Evolutionary conservation across 1,284 basidiomycete genomes (phyloP).

Genomic region (Tylopilus sp.): DNA sequence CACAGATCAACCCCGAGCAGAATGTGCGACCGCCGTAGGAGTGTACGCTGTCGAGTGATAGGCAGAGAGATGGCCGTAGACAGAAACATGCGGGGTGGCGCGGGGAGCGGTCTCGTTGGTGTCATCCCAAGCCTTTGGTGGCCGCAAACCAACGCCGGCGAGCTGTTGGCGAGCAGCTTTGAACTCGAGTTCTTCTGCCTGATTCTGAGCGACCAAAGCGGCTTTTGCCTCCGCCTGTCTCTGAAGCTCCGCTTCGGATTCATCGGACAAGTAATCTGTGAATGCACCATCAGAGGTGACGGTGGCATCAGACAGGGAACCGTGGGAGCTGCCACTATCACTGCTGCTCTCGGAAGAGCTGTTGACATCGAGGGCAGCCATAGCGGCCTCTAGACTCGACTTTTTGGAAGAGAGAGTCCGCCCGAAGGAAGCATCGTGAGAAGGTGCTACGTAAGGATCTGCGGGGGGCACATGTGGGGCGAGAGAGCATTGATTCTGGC

Average conservation of each 20-base stretch:
- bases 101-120: constrained; percentile 41
- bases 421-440: constrained; percentile 22
- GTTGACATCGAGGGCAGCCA: constrained; percentile 38
- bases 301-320: constrained; percentile 63
- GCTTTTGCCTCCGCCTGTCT: constrained; percentile 75
- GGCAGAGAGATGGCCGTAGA: constrained; percentile 29
- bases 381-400: constrained; percentile 33
- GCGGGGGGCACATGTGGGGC: constrained; percentile 14
- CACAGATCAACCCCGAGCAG: constrained; percentile 28
- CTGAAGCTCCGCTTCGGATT: constrained; percentile 78
- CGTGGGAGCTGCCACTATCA: constrained; percentile 54
- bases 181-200: constrained; percentile 75
- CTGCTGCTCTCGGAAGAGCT: constrained; percentile 44
- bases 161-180: constrained; percentile 72
- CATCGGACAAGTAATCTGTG: constrained; percentile 80
- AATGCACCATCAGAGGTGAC: constrained; percentile 79
- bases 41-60: constrained; percentile 29
- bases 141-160: constrained; percentile 64
- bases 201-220: constrained; percentile 68
- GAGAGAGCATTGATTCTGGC: constrained; percentile 21
- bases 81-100: constrained; percentile 22
- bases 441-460: constrained; percentile 19
- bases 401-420: constrained; percentile 36
- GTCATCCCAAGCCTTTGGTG: constrained; percentile 73
- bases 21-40: constrained; percentile 29